Evolutionary conservation across 805 yeast genomes (phyloP).

Genomic region (Metschnikowia peoriensis): DNA sequence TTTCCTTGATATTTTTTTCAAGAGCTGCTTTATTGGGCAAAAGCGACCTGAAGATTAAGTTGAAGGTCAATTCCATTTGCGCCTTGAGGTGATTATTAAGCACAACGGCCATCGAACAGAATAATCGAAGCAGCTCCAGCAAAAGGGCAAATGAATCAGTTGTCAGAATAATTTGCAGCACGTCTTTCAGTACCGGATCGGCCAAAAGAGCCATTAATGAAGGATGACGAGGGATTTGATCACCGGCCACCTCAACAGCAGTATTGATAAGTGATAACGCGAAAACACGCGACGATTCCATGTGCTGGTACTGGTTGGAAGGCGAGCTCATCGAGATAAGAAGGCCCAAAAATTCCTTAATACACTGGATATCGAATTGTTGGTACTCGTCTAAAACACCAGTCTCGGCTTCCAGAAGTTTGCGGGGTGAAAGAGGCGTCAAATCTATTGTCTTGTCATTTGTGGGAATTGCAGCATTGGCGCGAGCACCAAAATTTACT

Average conservation of each 20-base stretch:
- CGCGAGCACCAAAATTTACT: slow-evolving; percentile 1
- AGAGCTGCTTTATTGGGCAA: slow-evolving; percentile 30
- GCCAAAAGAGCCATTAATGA: slow-evolving; percentile 65
- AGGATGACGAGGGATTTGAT: slow-evolving; percentile 55
- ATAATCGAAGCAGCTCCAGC: slow-evolving; percentile 71
- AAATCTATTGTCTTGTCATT: slow-evolving; percentile 4
- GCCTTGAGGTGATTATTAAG: slow-evolving; percentile 65
- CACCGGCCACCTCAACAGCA: slow-evolving; percentile 80
- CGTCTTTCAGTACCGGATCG: slow-evolving; percentile 81
- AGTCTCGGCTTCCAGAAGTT: not conserved
- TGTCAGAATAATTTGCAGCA: slow-evolving; percentile 74
- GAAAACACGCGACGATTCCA: slow-evolving; percentile 82
- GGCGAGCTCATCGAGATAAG: slow-evolving; percentile 81
- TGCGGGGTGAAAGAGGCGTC: slow-evolving; percentile 10
- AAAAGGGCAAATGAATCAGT: slow-evolving; percentile 70
- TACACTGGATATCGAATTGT: slow-evolving; percentile 71
- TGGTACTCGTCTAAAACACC: slow-evolving; percentile 5
- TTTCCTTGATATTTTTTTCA: slow-evolving; percentile 20
- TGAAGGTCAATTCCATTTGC: slow-evolving; percentile 75
- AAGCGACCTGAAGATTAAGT: slow-evolving; percentile 60
- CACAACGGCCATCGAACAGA: slow-evolving; percentile 67
- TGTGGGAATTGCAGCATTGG: not conserved
- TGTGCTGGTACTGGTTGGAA: slow-evolving; percentile 76
- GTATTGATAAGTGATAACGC: slow-evolving; percentile 74
- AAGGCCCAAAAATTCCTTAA: slow-evolving; percentile 73